phyloP scores from a whole-genome alignment of 2,329 filamentous ascomycete species.

The Aspergillus neotritici region DNA sequence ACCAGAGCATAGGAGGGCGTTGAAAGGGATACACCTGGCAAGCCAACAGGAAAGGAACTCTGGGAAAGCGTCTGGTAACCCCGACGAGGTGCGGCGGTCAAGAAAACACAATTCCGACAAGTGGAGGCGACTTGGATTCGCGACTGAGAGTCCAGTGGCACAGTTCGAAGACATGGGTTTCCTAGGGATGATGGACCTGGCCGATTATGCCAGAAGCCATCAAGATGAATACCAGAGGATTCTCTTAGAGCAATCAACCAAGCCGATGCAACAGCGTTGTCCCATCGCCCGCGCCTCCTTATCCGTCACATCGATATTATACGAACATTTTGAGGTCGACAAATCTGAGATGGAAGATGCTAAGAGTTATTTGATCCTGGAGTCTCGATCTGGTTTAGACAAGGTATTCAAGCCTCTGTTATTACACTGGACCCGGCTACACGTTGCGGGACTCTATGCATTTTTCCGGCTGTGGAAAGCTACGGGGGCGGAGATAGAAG shows the following conservation, averaged over 20 bases:
- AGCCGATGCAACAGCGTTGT: slow-evolving; percentile 66
- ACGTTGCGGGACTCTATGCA: slow-evolving; percentile 75
- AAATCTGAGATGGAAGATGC: slow-evolving; percentile 73
- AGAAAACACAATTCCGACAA: slow-evolving; percentile 81
- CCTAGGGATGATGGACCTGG: slow-evolving; percentile 94
- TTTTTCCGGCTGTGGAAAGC: slow-evolving; percentile 92
- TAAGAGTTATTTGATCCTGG: slow-evolving; percentile 67
- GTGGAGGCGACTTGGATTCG: slow-evolving; percentile 88
- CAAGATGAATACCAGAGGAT: slow-evolving; percentile 91
- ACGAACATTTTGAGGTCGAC: slow-evolving; percentile 93
- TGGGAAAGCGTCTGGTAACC: slow-evolving; percentile 27
- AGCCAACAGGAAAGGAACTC: slow-evolving; percentile 51
- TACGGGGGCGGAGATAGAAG: slow-evolving; percentile 74
- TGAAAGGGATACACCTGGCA: slow-evolving; percentile 79
- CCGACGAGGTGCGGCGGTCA: slow-evolving; percentile 49
- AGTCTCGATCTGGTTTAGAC: slow-evolving; percentile 73
- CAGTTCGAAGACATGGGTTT: slow-evolving; percentile 87
- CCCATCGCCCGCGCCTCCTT: slow-evolving; percentile 83
- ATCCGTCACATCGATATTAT: slow-evolving; percentile 79
- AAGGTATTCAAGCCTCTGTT: slow-evolving; percentile 80
- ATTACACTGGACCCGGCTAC: slow-evolving; percentile 86
- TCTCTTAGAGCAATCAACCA: slow-evolving; percentile 78
- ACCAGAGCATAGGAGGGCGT: slow-evolving; percentile 76
- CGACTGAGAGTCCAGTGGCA: slow-evolving; percentile 75
- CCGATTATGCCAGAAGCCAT: slow-evolving; percentile 86